These are phyloP conservation scores for Mycena chlorophos DNA, from an alignment of 768 basidiomycete species.

Conservation along the genomic window DNA sequence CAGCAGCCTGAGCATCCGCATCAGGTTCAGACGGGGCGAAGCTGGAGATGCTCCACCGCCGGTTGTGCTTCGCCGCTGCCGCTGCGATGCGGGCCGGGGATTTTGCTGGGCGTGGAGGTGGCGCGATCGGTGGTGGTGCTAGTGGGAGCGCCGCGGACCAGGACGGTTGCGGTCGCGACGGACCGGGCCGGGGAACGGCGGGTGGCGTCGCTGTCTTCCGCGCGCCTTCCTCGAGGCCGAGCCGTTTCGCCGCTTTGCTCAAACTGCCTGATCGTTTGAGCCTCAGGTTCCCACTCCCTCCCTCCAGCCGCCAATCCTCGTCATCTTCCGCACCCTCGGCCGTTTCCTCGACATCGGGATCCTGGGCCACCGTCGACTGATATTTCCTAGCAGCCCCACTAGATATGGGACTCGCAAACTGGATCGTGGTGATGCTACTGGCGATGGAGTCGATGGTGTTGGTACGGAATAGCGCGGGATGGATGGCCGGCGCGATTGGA, in stretches of 20 bases:
- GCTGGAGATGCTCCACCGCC: slow-evolving; percentile 2
- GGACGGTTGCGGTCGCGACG: too few relatives aligned
- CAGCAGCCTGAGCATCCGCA: not conserved
- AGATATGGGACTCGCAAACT: not conserved
- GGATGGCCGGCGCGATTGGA: not conserved
- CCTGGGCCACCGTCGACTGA: slow-evolving; percentile 1
- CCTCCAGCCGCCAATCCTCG: not conserved
- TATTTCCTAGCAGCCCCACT: not conserved
- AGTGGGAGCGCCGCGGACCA: not conserved
- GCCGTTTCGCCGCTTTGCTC: not conserved
- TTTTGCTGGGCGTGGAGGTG: not conserved
- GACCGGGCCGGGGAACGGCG: too few relatives aligned
- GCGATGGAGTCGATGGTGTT: not conserved
- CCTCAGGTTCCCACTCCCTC: not conserved
- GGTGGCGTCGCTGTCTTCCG: not conserved
- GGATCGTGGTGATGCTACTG: not conserved
- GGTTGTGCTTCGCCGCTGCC: not conserved
- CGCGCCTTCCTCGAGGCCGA: not conserved
- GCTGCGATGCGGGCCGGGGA: not conserved
- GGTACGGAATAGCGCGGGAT: not conserved
- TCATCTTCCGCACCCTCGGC: not conserved
- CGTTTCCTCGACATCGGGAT: not conserved
- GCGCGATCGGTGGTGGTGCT: not conserved
- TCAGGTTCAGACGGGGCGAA: not conserved
- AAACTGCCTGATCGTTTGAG: not conserved